Evolutionary conservation across 2,329 filamentous ascomycete species (phyloP).

Genomic region (Fusarium equiseti): DNA sequence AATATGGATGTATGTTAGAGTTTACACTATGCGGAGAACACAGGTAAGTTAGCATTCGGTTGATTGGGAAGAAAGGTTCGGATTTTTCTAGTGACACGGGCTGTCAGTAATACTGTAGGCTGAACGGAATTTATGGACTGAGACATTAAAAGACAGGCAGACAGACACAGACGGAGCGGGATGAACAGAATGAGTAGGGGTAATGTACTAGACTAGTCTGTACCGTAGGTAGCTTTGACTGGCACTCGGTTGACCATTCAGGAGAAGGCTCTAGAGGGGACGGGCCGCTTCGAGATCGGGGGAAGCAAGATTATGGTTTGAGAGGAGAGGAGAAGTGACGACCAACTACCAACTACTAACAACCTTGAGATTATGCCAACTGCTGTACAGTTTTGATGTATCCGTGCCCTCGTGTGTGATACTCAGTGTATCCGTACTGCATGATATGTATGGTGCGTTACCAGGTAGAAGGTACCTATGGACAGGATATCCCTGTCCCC

Average conservation of each 20-base stretch:
- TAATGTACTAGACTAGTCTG: neutral
- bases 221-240: constrained; percentile 1
- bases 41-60: constrained; percentile 1
- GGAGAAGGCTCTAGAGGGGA: constrained; percentile 18
- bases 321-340: neutral
- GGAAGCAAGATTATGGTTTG: neutral
- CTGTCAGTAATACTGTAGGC: neutral
- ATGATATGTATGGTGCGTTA: neutral
- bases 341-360: neutral
- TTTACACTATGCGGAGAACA: constrained; percentile 14
- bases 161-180: constrained; percentile 2
- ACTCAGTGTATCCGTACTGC: neutral
- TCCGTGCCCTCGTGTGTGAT: too few relatives aligned
- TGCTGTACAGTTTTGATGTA: neutral
- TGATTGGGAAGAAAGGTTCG: neutral
- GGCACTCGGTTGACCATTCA: constrained; percentile 3
- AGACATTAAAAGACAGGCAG: neutral
- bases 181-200: neutral
- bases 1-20: neutral
- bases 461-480: neutral
- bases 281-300: constrained; percentile 24
- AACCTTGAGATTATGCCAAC: neutral
- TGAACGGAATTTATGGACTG: neutral
- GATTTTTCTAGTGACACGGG: neutral
- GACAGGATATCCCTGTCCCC: neutral